Base-by-base conservation (phyloP, 169 alveolate species). In the Cryptosporidium xiaoi region DNA sequence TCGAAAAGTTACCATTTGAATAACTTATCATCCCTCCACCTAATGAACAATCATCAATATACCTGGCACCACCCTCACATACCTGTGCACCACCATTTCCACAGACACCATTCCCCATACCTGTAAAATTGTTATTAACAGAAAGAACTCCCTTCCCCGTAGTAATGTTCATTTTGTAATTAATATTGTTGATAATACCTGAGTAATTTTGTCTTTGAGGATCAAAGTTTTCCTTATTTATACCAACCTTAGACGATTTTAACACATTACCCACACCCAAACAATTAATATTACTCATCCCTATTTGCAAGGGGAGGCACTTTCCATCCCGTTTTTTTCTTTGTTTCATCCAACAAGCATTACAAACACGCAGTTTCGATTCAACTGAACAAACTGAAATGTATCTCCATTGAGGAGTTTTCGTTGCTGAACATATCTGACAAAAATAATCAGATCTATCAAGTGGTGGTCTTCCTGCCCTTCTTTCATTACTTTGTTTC, bases 261-360 rank as follows among this genome's bases (percentile, higher is more conserved):
- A 69, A 53, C 36, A 53, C 0, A 5, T 66, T 64, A 66, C 82
- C 46, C 29, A 69, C 56, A 51, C 48, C 31, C 51, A 55, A 27
- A 60, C 71, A 60, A 44, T 62, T 77, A 68, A 77, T 31, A 36
- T 24, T 60, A 13, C 71, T 77, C 65, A 40, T 44, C 36, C 64
- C 64, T 20, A 77, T 40, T 8, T 56, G 71, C 12, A 77, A 10
- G 24, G 71, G 71, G n/a, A 77, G n/a, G 5, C 87, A 56, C 55
- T 62, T 77, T 15, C 77, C 71, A 62, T 77, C 87, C 24, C 87
- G 69, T 44, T 77, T 77, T 77, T 77, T 77, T 24, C 87, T 36
- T 50, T 77, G 87, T 27, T 77, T 77, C 87, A 77, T 77, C 87
- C 87, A 77, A 29, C 87, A 77, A 13, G 87, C 87, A 60, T 77